Conservation (phyloP, 2,329 filamentous ascomycete genomes). For the Calonectria pteridis region DNA sequence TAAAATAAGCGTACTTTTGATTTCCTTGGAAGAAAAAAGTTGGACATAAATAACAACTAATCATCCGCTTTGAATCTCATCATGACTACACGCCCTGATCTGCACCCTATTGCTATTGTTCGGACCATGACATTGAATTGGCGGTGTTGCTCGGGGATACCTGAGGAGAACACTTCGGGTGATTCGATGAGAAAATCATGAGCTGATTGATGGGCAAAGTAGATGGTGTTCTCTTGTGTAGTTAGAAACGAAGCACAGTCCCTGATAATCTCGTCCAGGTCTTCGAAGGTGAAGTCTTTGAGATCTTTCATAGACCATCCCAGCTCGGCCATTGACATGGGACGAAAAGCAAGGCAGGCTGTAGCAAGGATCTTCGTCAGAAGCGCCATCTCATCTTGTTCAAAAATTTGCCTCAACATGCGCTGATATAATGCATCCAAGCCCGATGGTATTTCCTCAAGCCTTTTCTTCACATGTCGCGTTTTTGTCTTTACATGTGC, state of each 20-base stretch:
- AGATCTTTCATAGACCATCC: constrained; percentile 35
- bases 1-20: no score
- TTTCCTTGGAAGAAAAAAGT: no score
- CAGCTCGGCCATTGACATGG: constrained; percentile 52
- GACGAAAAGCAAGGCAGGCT: constrained; percentile 48
- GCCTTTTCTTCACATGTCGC: not conserved
- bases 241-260: constrained; percentile 57
- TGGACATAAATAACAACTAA: no score
- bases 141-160: no score
- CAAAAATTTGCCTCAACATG: constrained; percentile 52
- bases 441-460: constrained; percentile 48
- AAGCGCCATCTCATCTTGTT: constrained; percentile 43
- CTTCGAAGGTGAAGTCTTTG: constrained; percentile 23
- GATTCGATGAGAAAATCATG: constrained; percentile 62
- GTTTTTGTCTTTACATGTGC: constrained; percentile 5
- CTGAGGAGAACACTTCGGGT: no score
- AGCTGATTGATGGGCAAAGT: constrained; percentile 58
- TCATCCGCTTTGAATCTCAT: no score
- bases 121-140: no score
- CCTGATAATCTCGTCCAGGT: constrained; percentile 45
- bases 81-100: no score
- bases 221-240: constrained; percentile 45
- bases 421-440: constrained; percentile 52
- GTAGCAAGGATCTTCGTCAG: constrained; percentile 52
- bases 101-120: no score